These are phyloP conservation scores for Celoporthe dispersa DNA, from an alignment of 2,329 filamentous ascomycete genomes.

Conservation along the genomic window DNA sequence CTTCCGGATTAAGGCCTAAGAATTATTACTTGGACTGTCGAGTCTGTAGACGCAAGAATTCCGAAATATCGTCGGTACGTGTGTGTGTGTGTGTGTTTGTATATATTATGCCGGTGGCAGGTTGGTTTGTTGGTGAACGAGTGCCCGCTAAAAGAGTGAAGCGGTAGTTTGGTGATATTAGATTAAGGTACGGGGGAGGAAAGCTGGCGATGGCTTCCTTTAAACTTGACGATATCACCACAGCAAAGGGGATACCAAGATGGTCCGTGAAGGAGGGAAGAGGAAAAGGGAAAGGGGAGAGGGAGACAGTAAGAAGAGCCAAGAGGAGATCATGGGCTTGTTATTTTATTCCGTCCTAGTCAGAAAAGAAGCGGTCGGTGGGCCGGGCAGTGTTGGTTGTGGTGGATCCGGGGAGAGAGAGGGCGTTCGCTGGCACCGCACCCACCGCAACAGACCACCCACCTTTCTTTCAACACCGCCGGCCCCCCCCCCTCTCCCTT, in stretches of 20 bases:
- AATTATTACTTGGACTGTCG: conserved; percentile 6
- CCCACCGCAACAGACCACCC: background rate
- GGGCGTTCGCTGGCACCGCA: background rate
- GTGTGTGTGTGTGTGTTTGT: conserved; percentile 37
- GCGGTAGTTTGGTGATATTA: conserved; percentile 58
- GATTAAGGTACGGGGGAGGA: conserved; percentile 46
- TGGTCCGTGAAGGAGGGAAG: conserved; percentile 46
- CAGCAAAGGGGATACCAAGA: conserved; percentile 42
- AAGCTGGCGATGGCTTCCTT: conserved; percentile 47
- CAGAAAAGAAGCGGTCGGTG: background rate
- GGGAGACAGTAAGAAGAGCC: conserved; percentile 35
- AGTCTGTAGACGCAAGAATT: background rate
- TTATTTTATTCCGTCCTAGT: conserved; percentile 15
- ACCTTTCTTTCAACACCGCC: background rate
- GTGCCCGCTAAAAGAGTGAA: conserved; percentile 90
- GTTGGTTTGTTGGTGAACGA: conserved; percentile 53
- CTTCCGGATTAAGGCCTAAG: conserved; percentile 33
- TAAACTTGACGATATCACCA: conserved; percentile 58
- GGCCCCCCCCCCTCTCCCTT: background rate
- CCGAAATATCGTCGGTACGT: conserved; percentile 29
- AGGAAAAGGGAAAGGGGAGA: conserved; percentile 41
- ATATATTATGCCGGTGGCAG: conserved; percentile 32
- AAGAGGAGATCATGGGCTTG: conserved; percentile 35
- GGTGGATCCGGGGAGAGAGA: conserved; percentile 14
- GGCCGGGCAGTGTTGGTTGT: conserved; percentile 10